phyloP scores from a whole-genome alignment of 2,329 filamentous ascomycete species.

The Diaporthe sp. region DNA sequence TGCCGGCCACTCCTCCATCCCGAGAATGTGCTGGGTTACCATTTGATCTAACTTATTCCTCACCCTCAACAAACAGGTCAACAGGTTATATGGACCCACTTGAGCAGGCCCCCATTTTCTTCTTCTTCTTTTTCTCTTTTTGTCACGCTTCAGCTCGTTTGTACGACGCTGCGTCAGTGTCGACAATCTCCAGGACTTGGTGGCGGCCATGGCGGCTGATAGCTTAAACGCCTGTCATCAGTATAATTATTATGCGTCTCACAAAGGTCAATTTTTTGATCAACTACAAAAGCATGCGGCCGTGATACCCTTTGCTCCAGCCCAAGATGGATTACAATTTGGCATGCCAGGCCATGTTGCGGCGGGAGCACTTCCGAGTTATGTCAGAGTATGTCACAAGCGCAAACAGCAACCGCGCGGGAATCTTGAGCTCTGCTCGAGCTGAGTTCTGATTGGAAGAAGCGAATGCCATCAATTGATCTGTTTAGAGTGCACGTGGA shows the following conservation, averaged over 20 bases:
- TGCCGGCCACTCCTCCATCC: not conserved
- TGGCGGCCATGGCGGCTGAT: not conserved
- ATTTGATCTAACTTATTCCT: too few species aligned
- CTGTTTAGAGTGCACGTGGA: accelerated
- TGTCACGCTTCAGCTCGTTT: not conserved
- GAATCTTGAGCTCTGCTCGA: too few species aligned
- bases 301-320: not conserved
- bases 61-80: not conserved
- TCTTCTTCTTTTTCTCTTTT: too few species aligned
- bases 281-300: not conserved
- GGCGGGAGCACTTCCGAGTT: not conserved
- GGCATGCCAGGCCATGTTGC: not conserved
- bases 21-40: too few species aligned
- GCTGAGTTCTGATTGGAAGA: not conserved
- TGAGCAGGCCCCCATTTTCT: not conserved
- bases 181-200: too few species aligned
- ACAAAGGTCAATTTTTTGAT: not conserved
- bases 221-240: not conserved
- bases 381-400: not conserved
- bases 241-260: not conserved
- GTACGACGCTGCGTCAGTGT: not conserved
- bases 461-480: too few species aligned
- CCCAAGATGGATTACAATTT: not conserved
- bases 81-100: not conserved
- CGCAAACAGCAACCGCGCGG: not conserved